phyloP scores from a whole-genome alignment of 805 yeast genomes.

The Brettanomyces naardenensis region DNA sequence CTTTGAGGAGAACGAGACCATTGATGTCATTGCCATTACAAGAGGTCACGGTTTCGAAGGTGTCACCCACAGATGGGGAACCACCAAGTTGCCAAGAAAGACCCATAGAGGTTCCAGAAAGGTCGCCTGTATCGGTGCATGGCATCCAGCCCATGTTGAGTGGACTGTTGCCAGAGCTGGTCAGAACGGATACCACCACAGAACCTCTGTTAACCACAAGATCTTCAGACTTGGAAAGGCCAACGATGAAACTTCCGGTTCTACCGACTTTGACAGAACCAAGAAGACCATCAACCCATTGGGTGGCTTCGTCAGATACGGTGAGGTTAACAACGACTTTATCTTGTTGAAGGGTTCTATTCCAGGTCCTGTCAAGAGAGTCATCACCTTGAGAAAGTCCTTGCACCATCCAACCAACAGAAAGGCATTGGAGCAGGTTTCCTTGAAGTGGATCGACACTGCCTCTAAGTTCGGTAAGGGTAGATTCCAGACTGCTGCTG shows the following conservation, averaged over 20 bases:
- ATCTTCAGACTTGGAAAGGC: conserved; percentile 98
- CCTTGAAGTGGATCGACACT: conserved; percentile 99
- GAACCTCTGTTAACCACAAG: conserved; percentile 99
- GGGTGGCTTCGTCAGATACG: conserved; percentile 99
- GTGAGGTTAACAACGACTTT: conserved; percentile 96
- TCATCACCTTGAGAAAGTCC: conserved; percentile 97
- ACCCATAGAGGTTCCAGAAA: conserved; percentile 99
- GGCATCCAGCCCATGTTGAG: conserved; percentile 99
- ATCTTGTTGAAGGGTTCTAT: conserved; percentile 96
- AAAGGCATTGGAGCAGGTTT: conserved; percentile 92
- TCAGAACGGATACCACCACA: conserved; percentile 99
- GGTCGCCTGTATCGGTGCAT: conserved; percentile 99
- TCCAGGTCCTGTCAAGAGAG: conserved; percentile 99
- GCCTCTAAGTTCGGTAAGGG: conserved; percentile 99
- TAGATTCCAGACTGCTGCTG: conserved; percentile 99
- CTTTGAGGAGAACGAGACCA: conserved; percentile 97
- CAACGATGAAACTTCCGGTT: conserved; percentile 88
- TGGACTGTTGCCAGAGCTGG: conserved; percentile 99
- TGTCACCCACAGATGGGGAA: conserved; percentile 99
- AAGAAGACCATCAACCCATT: conserved; percentile 98
- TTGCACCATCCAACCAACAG: conserved; percentile 96
- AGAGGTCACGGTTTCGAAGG: conserved; percentile 99
- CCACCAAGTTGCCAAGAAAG: conserved; percentile 99
- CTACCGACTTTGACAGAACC: conserved; percentile 99
- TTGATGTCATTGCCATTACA: conserved; percentile 98